Evolutionary conservation across 2,329 filamentous ascomycete genomes (phyloP), one percentile per base, ranked within the genome.

Genomic region (Colletotrichum australisinense): DNA sequence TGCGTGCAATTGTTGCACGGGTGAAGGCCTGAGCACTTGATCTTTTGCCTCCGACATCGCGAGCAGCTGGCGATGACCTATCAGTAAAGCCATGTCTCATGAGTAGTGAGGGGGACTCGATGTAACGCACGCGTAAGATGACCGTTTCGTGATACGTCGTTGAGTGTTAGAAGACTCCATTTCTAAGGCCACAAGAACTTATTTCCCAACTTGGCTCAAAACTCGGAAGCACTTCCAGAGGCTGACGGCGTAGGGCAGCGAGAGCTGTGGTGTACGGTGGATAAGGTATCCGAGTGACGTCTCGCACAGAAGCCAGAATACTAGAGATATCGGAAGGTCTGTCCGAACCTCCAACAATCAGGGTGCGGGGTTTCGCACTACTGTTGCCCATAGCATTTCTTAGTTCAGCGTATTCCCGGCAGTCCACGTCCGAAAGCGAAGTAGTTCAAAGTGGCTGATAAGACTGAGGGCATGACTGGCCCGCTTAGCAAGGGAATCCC

Each of bases 41-140:
- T 72, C 52, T 72, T 72, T 19, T 72, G 69, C 38, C 69, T 69
- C 30, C 69, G 69, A 63, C 69, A 72, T 72, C 65, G 69, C 42
- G 69, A 72, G 53, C 69, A 72, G 2, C 58, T 72, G 22, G 28
- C 12, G 4, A 22, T 2, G 2, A 16, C 19, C 5, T 53, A 52
- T 58, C 19, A 65, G 60, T 42, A 42, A 42, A 16, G 38, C 26
- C 8, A 19, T 30, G 24, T n/a, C 19, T 19, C n/a, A 16, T n/a
- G 26, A 69, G 6, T 14, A 22, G 19, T 0, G 5, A 11, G 8
- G 2, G 30, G 38, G 24, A 30, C 8, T 5, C 14, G 1, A 22
- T 12, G 19, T 9, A 72, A 72, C 69, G 8, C 58, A 72, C 65
- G 69, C 58, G 24, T 64, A 72, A 1, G 69, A 69, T 1, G 69